Percentiles rank a stretch among this genome's conserved stretches.
Conservation (phyloP, 2,329 filamentous ascomycete species). For the Neofusicoccum parvum region DNA sequence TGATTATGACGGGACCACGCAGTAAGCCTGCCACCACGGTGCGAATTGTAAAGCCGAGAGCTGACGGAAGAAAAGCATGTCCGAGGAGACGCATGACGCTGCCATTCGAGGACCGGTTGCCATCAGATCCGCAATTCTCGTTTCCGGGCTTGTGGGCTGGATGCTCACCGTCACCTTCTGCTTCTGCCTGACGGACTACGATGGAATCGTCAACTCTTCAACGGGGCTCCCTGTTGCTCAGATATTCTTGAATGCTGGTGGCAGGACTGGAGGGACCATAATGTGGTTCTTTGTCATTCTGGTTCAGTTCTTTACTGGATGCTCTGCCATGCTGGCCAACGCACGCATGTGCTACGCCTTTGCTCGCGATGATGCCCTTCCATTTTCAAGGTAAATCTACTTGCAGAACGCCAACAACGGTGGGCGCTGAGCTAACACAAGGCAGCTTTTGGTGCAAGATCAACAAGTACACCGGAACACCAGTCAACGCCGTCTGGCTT, state of each 20-base stretch:
- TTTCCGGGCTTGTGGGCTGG: slow-evolving; percentile 64
- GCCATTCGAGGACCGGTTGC: slow-evolving; percentile 62
- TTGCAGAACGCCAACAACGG: neutral
- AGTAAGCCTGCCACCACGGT: slow-evolving; percentile 46
- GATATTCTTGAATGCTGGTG: slow-evolving; percentile 62
- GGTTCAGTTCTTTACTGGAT: slow-evolving; percentile 67
- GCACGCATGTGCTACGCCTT: slow-evolving; percentile 66
- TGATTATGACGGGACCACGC: slow-evolving; percentile 68
- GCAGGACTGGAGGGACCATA: slow-evolving; percentile 56
- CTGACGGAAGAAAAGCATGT: slow-evolving; percentile 51
- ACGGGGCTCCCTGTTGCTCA: slow-evolving; percentile 63
- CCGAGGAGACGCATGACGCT: slow-evolving; percentile 67
- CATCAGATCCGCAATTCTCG: slow-evolving; percentile 60
- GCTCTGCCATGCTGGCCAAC: slow-evolving; percentile 65
- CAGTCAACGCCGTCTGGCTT: slow-evolving; percentile 66
- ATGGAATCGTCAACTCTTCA: slow-evolving; percentile 57
- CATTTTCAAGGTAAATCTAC: slow-evolving; percentile 55
- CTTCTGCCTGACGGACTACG: slow-evolving; percentile 63
- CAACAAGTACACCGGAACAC: slow-evolving; percentile 58
- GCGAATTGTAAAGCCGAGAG: neutral
- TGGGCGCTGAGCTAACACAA: neutral
- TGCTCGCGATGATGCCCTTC: slow-evolving; percentile 61
- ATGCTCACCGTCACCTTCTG: slow-evolving; percentile 65
- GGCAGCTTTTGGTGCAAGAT: slow-evolving; percentile 55
- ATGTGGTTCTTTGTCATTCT: slow-evolving; percentile 67